Percentiles rank a stretch among this genome's conserved stretches.
These are phyloP conservation scores for Calonectria crousiana DNA, from an alignment of 2,329 filamentous ascomycete species.

Conservation along the genomic window DNA sequence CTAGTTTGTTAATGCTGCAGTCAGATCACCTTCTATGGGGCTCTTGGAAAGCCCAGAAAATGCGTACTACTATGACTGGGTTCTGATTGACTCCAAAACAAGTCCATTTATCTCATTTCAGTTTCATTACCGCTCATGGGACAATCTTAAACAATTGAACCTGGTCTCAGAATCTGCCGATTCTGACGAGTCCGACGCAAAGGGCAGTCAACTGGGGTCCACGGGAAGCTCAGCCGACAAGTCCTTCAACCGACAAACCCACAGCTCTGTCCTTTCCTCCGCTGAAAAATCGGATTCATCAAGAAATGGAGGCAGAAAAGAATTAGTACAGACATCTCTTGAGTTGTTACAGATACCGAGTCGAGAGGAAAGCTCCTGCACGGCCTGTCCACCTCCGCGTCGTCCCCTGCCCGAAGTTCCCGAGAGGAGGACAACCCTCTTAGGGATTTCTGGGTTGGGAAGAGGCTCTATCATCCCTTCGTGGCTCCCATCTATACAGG, in stretches of 20 bases:
- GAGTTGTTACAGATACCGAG: not conserved
- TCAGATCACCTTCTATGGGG: constrained; percentile 65
- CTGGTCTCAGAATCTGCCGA: constrained; percentile 53
- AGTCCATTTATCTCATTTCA: constrained; percentile 65
- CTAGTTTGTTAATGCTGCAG: constrained; percentile 21
- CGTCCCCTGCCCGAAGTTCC: constrained; percentile 41
- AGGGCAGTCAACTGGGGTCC: not conserved
- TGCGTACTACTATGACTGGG: constrained; percentile 64
- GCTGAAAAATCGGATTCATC: too few relatives aligned
- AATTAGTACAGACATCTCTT: not conserved
- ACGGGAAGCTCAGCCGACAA: not conserved
- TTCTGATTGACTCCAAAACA: constrained; percentile 63
- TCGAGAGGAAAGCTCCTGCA: not conserved
- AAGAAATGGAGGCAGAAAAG: not conserved
- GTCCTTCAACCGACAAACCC: not conserved
- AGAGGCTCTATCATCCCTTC: constrained; percentile 26
- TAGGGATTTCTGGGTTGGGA: constrained; percentile 15
- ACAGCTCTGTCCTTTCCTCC: not conserved
- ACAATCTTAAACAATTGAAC: constrained; percentile 60
- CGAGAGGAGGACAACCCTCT: not conserved
- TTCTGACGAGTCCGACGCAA: not conserved
- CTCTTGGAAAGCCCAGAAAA: constrained; percentile 64
- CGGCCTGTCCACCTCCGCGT: not conserved
- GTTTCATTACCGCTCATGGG: constrained; percentile 69
- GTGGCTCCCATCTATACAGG: constrained; percentile 38